Percentiles rank a stretch among this genome's conserved stretches.
phyloP scores from a whole-genome alignment of 768 basidiomycete genomes.

The Amanita inopinata region DNA sequence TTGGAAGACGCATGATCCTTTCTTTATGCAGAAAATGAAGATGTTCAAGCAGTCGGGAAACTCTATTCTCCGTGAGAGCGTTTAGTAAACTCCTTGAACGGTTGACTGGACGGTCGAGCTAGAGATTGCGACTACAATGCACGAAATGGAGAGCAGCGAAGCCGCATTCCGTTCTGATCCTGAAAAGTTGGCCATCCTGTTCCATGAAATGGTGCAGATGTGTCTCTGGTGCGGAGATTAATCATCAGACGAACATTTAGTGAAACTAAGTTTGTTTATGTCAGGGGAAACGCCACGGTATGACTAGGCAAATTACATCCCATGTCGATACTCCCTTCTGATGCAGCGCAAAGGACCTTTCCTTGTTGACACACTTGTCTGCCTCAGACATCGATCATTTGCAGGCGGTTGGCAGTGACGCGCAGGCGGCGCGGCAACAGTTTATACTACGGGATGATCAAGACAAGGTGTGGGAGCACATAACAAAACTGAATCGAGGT shows the following conservation, averaged over 20 bases:
- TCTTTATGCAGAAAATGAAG: slow-evolving; percentile 65
- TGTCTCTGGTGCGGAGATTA: slow-evolving; percentile 55
- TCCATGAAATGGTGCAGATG: slow-evolving; percentile 84
- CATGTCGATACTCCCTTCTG: no score
- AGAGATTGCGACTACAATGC: slow-evolving; percentile 72
- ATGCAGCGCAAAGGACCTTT: slow-evolving; percentile 86
- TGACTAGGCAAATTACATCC: slow-evolving; percentile 11
- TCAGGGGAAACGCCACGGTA: slow-evolving; percentile 92
- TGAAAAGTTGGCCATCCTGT: slow-evolving; percentile 51
- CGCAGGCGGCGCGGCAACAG: slow-evolving; percentile 63
- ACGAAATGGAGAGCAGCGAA: slow-evolving; percentile 49
- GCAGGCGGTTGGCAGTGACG: slow-evolving; percentile 75
- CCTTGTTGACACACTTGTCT: slow-evolving; percentile 78
- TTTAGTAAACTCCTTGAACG: neutral
- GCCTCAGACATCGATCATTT: slow-evolving; percentile 74
- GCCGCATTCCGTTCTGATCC: slow-evolving; percentile 33
- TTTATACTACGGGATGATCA: slow-evolving; percentile 86
- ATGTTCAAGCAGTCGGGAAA: slow-evolving; percentile 72
- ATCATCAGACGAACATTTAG: neutral
- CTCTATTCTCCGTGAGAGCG: slow-evolving; percentile 62
- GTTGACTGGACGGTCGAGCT: neutral
- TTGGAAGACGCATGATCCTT: slow-evolving; percentile 81
- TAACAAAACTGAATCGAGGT: slow-evolving; percentile 43
- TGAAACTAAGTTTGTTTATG: neutral
- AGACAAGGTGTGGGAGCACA: slow-evolving; percentile 59